Percentiles rank a stretch among this genome's conserved stretches.
Conservation (phyloP, 352 stramenopile genomes). For the Phytophthora lateralis region DNA sequence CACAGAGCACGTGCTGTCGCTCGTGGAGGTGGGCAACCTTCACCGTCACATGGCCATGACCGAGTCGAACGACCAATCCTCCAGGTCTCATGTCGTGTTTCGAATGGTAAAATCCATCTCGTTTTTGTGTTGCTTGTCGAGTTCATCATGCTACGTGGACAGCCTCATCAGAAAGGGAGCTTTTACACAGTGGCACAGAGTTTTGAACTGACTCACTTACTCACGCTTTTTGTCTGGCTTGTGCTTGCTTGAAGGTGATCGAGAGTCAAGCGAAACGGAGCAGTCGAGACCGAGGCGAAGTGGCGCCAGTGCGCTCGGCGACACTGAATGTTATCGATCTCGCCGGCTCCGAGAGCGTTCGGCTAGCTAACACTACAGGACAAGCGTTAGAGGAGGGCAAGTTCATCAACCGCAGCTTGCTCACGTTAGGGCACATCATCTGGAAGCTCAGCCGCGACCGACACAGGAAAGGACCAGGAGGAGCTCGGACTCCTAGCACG, state of each 20-base stretch:
- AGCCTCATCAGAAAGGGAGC: conserved; percentile 27
- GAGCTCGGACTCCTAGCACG: conserved; percentile 18
- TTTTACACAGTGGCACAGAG: conserved; percentile 26
- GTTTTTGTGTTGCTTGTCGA: conserved; percentile 20
- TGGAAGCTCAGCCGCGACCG: conserved; percentile 89
- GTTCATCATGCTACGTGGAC: conserved; percentile 12
- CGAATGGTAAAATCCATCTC: conserved; percentile 50
- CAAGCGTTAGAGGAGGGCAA: conserved; percentile 84
- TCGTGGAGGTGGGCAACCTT: conserved; percentile 82
- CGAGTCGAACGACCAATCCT: conserved; percentile 81
- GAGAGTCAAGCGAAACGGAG: conserved; percentile 69
- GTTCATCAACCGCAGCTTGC: conserved; percentile 91
- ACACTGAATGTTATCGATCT: conserved; percentile 93
- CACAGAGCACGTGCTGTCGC: conserved; percentile 82
- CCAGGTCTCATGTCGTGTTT: conserved; percentile 78
- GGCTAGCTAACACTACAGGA: conserved; percentile 77
- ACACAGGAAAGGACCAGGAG: conserved; percentile 24
- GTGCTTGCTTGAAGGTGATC: conserved; percentile 52
- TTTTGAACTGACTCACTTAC: conserved; percentile 34
- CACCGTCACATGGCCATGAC: conserved; percentile 80
- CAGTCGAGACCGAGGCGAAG: conserved; percentile 27
- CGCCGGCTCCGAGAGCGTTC: conserved; percentile 87
- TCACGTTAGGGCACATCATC: conserved; percentile 95
- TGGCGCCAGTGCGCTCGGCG: conserved; percentile 59
- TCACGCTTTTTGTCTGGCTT: conserved; percentile 25